phyloP scores from a whole-genome alignment of 2,329 filamentous ascomycete species.

The Colletotrichum graminicola region DNA sequence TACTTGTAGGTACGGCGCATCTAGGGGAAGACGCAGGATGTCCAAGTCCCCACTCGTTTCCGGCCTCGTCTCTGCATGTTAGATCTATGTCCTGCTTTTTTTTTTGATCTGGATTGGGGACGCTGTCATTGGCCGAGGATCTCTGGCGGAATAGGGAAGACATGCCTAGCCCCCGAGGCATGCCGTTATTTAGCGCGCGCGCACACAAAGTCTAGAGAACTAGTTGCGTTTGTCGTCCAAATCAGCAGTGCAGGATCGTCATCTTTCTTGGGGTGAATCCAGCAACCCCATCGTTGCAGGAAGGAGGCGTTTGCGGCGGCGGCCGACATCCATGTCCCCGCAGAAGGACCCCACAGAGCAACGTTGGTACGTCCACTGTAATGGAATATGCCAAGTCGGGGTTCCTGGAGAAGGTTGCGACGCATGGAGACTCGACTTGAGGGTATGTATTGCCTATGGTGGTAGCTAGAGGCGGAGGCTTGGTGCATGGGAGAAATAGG shows the following conservation, averaged over 20 bases:
- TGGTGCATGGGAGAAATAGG: too few relatives aligned
- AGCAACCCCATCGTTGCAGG: conserved; percentile 1
- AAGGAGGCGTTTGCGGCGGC: background rate
- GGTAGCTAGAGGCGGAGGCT: conserved; percentile 5
- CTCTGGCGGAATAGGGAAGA: background rate
- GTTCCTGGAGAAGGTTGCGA: conserved; percentile 8
- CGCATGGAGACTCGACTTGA: conserved; percentile 24
- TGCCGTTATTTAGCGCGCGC: background rate
- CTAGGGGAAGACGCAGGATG: background rate
- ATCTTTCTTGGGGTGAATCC: background rate
- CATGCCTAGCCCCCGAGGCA: conserved; percentile 6
- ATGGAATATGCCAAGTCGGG: conserved; percentile 15
- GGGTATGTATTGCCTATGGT: conserved; percentile 19
- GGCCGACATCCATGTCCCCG: too few relatives aligned
- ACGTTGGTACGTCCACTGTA: conserved; percentile 30
- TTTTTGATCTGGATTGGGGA: conserved; percentile 18
- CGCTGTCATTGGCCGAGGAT: conserved; percentile 21
- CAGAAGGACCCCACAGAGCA: conserved; percentile 30
- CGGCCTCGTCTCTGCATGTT: background rate
- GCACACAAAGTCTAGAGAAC: background rate
- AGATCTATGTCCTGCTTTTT: background rate
- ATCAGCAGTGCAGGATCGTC: background rate
- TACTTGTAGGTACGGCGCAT: background rate
- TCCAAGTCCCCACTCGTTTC: conserved; percentile 10
- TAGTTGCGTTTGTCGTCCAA: background rate